Evolutionary conservation across 2,329 filamentous ascomycete species (phyloP).

Genomic region (Penicillium paneum): DNA sequence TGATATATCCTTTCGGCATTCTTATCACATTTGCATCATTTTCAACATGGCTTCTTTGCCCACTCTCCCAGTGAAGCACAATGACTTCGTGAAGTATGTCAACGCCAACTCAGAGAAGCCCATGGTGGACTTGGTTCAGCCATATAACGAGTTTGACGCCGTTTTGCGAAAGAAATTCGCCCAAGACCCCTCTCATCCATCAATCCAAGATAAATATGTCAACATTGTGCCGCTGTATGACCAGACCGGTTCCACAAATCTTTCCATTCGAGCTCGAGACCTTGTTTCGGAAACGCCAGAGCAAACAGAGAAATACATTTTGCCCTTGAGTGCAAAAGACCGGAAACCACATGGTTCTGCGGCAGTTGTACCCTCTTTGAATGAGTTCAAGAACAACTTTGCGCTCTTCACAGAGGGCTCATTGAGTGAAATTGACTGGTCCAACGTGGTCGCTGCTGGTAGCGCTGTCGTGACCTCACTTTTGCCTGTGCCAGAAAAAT

Average conservation of each 20-base stretch:
- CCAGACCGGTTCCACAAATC: slow-evolving; percentile 19
- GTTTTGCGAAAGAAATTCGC: slow-evolving; percentile 39
- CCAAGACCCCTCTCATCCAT: slow-evolving; percentile 35
- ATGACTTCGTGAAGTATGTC: slow-evolving; percentile 28
- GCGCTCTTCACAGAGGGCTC: slow-evolving; percentile 77
- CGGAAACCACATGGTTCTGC: slow-evolving; percentile 62
- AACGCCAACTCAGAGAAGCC: slow-evolving; percentile 22
- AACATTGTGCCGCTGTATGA: slow-evolving; percentile 38
- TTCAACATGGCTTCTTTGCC: slow-evolving; percentile 20
- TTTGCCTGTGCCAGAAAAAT: slow-evolving; percentile 64
- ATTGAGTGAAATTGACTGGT: slow-evolving; percentile 73
- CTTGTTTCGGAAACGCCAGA: slow-evolving; percentile 29
- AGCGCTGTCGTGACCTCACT: slow-evolving; percentile 77
- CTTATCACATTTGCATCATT: background rate
- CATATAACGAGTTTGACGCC: slow-evolving; percentile 39
- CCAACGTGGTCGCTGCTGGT: slow-evolving; percentile 75
- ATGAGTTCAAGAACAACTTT: slow-evolving; percentile 76
- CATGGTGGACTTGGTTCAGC: slow-evolving; percentile 31
- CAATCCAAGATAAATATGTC: slow-evolving; percentile 29
- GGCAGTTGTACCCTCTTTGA: slow-evolving; percentile 64
- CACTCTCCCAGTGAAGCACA: slow-evolving; percentile 28
- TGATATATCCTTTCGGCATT: background rate
- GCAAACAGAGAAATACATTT: slow-evolving; percentile 34
- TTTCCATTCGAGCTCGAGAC: slow-evolving; percentile 34
- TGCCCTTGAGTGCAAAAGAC: slow-evolving; percentile 45